Evolutionary conservation across 768 basidiomycete species (phyloP), one percentile per base, ranked within the genome.

Genomic region (Tremella mesenterica): DNA sequence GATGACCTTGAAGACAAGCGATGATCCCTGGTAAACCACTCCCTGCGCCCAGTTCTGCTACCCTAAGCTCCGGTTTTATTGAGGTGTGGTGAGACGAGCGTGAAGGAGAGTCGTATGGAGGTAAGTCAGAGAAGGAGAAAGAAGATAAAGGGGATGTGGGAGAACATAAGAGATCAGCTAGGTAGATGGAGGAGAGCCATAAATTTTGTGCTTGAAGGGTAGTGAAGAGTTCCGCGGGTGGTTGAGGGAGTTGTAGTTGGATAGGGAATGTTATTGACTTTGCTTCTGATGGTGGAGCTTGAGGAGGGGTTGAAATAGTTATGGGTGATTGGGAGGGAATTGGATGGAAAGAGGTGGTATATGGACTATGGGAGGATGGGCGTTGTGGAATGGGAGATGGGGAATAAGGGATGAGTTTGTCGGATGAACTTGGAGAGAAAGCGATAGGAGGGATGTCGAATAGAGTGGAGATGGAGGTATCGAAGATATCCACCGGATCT

Each of bases 11-110:
- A 2, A 47, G 18, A 52, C 27, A 48, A 5, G 64, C 61, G 0
- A 61, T 57, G 12, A 71, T 57, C 13, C 65, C 63, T 6, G 69
- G 65, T 36, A 73, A 52, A 2, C 71, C 71, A 2, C 67, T 67
- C 25, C 63, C 69, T 5, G 71, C 69, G 14, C 71, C 71, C 20
- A 73, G 56, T 46, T 73, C 71, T 18, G 61, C 60, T 3, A 69
- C 54, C 18, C 62, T 30, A 12, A 36, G 34, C 18, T 36, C 34
- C 12, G 34, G 34, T 36, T 12, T 12, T 12, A 18, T 12, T 12
- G 34, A 12, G 12, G 34, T 12, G 34, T 36, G 34, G 34, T 36
- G 34, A 18, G 34, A 36, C 34, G 34, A 36, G 12, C 34, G 34
- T 12, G 34, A 36, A 12, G 34, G 34, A 36, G 34, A 36, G n/a